Conservation (phyloP, 768 basidiomycete genomes). For the Tylopilus plumbeoviolaceoides region DNA sequence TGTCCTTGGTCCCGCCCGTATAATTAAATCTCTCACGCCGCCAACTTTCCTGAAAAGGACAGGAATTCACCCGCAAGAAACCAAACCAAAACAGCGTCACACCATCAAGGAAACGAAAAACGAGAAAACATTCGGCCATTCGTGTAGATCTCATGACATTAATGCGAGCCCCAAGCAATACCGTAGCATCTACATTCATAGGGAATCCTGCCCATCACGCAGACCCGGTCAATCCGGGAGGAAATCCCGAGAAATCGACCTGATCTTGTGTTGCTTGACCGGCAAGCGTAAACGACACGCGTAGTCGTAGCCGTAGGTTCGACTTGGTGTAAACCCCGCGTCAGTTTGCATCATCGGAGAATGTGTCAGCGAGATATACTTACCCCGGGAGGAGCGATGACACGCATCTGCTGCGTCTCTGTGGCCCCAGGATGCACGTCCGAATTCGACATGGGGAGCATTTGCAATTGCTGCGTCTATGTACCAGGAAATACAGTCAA, state of each 20-base stretch:
- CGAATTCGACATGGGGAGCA: conserved; percentile 93
- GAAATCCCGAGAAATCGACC: conserved; percentile 91
- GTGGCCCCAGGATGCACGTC: conserved; percentile 70
- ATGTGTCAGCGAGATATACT: conserved; percentile 24
- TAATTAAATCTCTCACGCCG: too few relatives aligned
- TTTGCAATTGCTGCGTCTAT: conserved; percentile 94
- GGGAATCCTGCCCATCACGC: conserved; percentile 14
- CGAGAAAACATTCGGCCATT: conserved; percentile 4
- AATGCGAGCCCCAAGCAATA: conserved; percentile 9
- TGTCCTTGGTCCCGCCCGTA: too few relatives aligned
- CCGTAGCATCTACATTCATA: conserved; percentile 17
- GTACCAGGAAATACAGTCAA: not conserved
- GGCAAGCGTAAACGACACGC: conserved; percentile 71
- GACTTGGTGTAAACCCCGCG: conserved; percentile 43
- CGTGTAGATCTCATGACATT: conserved; percentile 23
- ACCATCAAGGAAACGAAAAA: not conserved
- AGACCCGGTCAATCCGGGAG: conserved; percentile 61
- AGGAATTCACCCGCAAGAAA: too few relatives aligned
- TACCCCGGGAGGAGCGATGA: conserved; percentile 84
- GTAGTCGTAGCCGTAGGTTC: conserved; percentile 76
- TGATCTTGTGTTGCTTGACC: conserved; percentile 83
- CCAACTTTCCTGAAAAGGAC: too few relatives aligned
- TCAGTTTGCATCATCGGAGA: conserved; percentile 1
- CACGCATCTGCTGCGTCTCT: conserved; percentile 95
- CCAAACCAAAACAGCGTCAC: too few relatives aligned